Conservation (phyloP, 2,329 filamentous ascomycete genomes). For the Pseudogymnoascus sp. region DNA sequence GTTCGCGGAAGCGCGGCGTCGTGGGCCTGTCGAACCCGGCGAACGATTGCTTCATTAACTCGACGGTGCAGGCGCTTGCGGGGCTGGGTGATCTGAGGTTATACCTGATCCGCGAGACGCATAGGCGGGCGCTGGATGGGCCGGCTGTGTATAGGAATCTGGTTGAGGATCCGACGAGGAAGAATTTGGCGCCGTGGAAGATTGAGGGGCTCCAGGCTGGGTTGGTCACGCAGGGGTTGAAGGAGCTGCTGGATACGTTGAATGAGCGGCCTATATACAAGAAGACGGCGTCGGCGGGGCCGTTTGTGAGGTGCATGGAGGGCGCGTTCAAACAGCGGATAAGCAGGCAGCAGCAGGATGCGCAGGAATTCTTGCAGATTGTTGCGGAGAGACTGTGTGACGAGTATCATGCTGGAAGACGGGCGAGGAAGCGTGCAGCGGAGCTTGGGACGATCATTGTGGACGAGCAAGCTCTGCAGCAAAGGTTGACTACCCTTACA, state of each 20-base stretch:
- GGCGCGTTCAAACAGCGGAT: conserved; percentile 82
- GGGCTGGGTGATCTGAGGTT: conserved; percentile 81
- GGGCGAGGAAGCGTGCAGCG: conserved; percentile 56
- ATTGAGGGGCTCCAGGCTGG: conserved; percentile 67
- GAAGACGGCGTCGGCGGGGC: conserved; percentile 85
- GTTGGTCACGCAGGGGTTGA: conserved; percentile 76
- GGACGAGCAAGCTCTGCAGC: conserved; percentile 8
- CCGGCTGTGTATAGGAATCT: conserved; percentile 64
- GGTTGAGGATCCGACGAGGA: conserved; percentile 41
- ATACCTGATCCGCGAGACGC: conserved; percentile 87
- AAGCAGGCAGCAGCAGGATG: conserved; percentile 91
- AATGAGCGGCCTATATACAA: conserved; percentile 91
- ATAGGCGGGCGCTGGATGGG: conserved; percentile 74
- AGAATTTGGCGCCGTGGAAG: conserved; percentile 50
- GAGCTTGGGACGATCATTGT: neutral
- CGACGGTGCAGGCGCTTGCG: conserved; percentile 84
- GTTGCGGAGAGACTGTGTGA: conserved; percentile 87
- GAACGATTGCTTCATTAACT: conserved; percentile 97
- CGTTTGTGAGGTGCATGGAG: conserved; percentile 78
- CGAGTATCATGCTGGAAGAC: conserved; percentile 80
- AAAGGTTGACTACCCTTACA: neutral
- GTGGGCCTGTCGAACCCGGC: conserved; percentile 85
- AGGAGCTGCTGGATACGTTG: conserved; percentile 83
- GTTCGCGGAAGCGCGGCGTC: conserved; percentile 68
- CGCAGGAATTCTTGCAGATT: conserved; percentile 93